These are phyloP conservation scores for Ascoidea tarda DNA, from an alignment of 805 yeast genomes.

Conservation along the genomic window DNA sequence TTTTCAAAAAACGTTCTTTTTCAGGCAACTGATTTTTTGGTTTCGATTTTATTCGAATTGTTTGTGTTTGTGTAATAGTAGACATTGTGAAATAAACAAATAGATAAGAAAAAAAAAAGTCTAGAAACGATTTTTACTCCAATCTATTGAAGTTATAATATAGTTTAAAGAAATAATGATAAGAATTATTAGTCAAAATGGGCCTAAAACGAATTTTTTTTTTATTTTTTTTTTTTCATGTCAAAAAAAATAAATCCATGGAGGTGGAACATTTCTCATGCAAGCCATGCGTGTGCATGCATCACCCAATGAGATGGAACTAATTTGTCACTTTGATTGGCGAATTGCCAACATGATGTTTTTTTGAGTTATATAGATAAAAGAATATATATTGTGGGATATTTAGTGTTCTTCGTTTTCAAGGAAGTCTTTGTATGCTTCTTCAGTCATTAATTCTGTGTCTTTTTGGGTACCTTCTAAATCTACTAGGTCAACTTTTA, in stretches of 20 bases:
- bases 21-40: conserved; percentile 75
- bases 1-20: conserved; percentile 81
- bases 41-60: conserved; percentile 15
- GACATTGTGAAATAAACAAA: not conserved
- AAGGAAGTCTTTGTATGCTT: conserved; percentile 41
- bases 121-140: not conserved
- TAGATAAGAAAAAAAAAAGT: not conserved
- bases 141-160: not conserved
- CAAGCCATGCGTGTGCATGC: no score
- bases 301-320: no score
- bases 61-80: not conserved
- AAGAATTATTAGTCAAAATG: no score
- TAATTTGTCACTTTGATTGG: no score
- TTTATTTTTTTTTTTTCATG: no score
- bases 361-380: conserved; percentile 12
- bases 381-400: not conserved
- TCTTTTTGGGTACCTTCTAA: conserved; percentile 23
- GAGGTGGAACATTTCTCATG: no score
- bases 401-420: conserved; percentile 31
- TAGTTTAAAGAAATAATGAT: no score
- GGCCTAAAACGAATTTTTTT: no score
- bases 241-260: no score
- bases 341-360: conserved; percentile 5
- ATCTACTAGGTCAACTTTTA: conserved; percentile 48
- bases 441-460: conserved; percentile 38